These are phyloP conservation scores for Dactylorhiza incarnata DNA, from an alignment of 106 monocot species.

Conservation along the genomic window DNA sequence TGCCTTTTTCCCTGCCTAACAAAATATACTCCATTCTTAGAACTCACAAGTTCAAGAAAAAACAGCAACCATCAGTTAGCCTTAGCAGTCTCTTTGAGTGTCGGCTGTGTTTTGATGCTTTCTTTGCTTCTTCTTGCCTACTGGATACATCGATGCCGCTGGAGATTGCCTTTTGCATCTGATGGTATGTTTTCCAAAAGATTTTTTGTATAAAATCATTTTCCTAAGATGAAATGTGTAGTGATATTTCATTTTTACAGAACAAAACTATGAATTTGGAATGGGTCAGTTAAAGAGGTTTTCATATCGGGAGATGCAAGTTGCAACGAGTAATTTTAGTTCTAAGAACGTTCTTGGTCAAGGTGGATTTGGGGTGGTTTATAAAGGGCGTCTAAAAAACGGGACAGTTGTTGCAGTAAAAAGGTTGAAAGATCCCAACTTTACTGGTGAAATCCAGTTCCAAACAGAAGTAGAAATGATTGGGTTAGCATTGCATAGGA, in stretches of 20 bases:
- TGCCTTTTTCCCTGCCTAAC: constrained; percentile 1
- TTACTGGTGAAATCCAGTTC: constrained; percentile 93
- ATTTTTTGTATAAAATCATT: neutral
- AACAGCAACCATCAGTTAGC: constrained; percentile 18
- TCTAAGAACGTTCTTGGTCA: constrained; percentile 84
- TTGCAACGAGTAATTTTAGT: constrained; percentile 75
- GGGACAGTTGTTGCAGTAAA: constrained; percentile 73
- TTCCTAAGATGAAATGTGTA: neutral
- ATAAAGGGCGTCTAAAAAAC: constrained; percentile 72
- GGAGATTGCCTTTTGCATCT: constrained; percentile 10
- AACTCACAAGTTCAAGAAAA: constrained; percentile 23
- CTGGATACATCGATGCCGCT: constrained; percentile 15
- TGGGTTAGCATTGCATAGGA: constrained; percentile 88
- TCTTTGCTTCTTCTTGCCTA: constrained; percentile 8
- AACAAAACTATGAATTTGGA: constrained; percentile 55
- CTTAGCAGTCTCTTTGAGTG: constrained; percentile 19
- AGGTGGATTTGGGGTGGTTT: constrained; percentile 93
- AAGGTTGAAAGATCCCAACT: constrained; percentile 83
- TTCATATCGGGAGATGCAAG: constrained; percentile 68
- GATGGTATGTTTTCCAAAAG: constrained; percentile 5
- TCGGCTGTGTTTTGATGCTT: constrained; percentile 8
- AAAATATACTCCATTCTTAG: constrained; percentile 27
- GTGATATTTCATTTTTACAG: constrained; percentile 26
- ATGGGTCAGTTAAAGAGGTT: constrained; percentile 87
- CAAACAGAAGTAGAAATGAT: constrained; percentile 99